Conservation (phyloP, 768 basidiomycete genomes). For the Leucosporidium scottii region DNA sequence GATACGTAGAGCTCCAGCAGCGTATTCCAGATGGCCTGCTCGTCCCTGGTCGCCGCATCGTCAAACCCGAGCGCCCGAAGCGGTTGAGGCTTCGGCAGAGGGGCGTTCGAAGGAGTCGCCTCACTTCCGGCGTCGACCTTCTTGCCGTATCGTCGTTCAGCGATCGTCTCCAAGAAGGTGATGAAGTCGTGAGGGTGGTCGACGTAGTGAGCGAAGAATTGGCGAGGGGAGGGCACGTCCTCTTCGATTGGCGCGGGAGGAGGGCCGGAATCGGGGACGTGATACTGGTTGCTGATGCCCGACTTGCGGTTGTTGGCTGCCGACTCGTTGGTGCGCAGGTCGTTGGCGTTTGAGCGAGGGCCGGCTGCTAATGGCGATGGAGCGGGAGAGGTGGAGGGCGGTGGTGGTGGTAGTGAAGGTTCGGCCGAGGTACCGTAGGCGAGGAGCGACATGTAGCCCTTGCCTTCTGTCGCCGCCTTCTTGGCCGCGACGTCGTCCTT, state of each 20-base stretch:
- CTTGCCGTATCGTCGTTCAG: conserved; percentile 62
- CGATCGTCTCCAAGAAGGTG: conserved; percentile 80
- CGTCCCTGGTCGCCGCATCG: conserved; percentile 53
- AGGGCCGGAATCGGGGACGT: conserved; percentile 3
- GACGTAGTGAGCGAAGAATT: conserved; percentile 91
- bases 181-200: conserved; percentile 78
- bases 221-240: conserved; percentile 40
- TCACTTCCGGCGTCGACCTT: conserved; percentile 20
- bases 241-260: not conserved
- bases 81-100: conserved; percentile 26
- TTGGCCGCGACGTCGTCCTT: not conserved
- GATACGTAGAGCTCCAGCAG: conserved; percentile 81
- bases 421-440: conserved; percentile 13
- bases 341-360: conserved; percentile 40
- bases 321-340: conserved; percentile 41
- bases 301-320: conserved; percentile 6
- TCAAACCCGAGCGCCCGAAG: conserved; percentile 10
- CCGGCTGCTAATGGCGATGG: not conserved
- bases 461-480: conserved; percentile 1
- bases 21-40: conserved; percentile 89
- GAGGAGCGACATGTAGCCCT: conserved; percentile 18
- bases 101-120: conserved; percentile 10
- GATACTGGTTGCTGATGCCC: conserved; percentile 3
- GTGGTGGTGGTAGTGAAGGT: not conserved
- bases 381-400: not conserved